A percentile compares a stretch with the other conserved stretches of the same genome.
Evolutionary conservation across 2,329 filamentous ascomycete species (phyloP).

Genomic region (Dissoconium aciculare): DNA sequence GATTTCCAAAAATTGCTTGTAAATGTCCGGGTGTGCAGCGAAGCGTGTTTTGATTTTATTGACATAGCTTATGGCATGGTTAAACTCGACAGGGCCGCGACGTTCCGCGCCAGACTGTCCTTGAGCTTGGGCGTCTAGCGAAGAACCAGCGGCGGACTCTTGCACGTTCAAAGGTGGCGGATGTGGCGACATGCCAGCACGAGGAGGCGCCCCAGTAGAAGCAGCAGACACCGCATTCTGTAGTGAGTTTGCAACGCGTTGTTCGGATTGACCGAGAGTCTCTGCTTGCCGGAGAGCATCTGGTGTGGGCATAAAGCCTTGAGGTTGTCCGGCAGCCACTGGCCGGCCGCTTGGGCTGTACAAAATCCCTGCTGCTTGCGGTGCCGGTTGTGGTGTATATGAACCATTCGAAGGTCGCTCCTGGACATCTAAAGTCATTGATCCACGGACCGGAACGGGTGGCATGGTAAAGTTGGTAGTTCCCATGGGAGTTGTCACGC

Average conservation of each 20-base stretch:
- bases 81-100: constrained; percentile 91
- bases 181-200: constrained; percentile 37
- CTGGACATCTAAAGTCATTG: constrained; percentile 10
- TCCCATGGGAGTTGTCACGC: constrained; percentile 95
- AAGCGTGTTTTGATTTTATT: constrained; percentile 99
- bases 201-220: constrained; percentile 33
- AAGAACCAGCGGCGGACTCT: constrained; percentile 37
- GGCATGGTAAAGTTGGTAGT: constrained; percentile 85
- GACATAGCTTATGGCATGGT: constrained; percentile 97
- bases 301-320: constrained; percentile 15
- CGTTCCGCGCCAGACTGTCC: constrained; percentile 50
- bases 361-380: constrained; percentile 23
- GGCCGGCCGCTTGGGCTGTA: constrained; percentile 33
- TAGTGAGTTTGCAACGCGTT: constrained; percentile 49
- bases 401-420: constrained; percentile 22
- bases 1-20: constrained; percentile 98
- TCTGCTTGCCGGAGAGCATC: constrained; percentile 20
- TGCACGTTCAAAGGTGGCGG: constrained; percentile 39
- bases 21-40: constrained; percentile 90
- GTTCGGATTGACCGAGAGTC: constrained; percentile 44
- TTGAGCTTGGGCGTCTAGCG: constrained; percentile 41
- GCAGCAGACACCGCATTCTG: constrained; percentile 49
- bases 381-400: constrained; percentile 27
- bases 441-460: constrained; percentile 28
- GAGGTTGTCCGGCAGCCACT: constrained; percentile 20